Evolutionary conservation across 139 green algal genomes (phyloP).

Genomic region (Micractinium sp.): DNA sequence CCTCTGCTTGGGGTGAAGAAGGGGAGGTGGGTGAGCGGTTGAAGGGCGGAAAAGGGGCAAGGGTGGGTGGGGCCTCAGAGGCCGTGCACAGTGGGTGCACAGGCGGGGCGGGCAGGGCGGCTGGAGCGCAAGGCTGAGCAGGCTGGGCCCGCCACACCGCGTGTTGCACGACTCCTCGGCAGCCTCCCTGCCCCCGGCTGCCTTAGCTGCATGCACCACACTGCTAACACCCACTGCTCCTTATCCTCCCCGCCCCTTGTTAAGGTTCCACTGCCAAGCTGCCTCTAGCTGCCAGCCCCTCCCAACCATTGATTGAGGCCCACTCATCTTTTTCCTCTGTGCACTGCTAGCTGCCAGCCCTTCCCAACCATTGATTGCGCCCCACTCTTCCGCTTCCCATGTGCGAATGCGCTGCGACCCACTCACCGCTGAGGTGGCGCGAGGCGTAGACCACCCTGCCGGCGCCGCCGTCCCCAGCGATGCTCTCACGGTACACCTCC

Average conservation of each 20-base stretch:
- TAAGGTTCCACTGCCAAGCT: too few species aligned
- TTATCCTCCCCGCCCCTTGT: too few species aligned
- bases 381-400: too few species aligned
- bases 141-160: not conserved
- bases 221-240: too few species aligned
- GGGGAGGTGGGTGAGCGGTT: not conserved
- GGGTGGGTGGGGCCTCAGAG: not conserved
- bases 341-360: too few species aligned
- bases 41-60: not conserved
- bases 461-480: not conserved
- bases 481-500: slow-evolving; percentile 89
- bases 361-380: too few species aligned
- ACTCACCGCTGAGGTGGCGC: slow-evolving; percentile 11
- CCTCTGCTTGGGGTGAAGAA: not conserved
- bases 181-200: not conserved
- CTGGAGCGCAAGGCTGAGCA: not conserved
- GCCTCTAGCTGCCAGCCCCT: too few species aligned
- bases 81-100: not conserved
- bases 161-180: too few species aligned
- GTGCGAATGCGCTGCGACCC: not conserved
- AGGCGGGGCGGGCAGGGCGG: too few species aligned
- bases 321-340: too few species aligned
- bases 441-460: slow-evolving; percentile 36
- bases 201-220: too few species aligned
- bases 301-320: too few species aligned